Evolutionary conservation across 768 basidiomycete species (phyloP).

Genomic region (Termitomyces titanicus): DNA sequence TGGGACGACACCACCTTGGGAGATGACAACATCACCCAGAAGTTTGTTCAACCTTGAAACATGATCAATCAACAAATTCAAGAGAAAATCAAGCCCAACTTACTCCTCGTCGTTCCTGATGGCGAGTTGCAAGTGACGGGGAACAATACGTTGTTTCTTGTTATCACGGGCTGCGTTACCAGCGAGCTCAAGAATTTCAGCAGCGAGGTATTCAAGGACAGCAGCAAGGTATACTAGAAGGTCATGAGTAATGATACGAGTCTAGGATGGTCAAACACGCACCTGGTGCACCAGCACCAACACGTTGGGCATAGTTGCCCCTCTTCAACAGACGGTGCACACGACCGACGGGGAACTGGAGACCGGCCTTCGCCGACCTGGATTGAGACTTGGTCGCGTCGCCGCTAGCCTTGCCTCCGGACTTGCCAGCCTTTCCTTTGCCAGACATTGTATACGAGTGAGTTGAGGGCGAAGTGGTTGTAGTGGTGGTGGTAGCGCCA

Average conservation of each 20-base stretch:
- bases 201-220: conserved; percentile 88
- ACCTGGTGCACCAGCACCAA: conserved; percentile 89
- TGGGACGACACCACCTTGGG: conserved; percentile 81
- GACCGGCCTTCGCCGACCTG: conserved; percentile 70
- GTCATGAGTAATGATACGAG: not conserved
- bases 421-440: conserved; percentile 45
- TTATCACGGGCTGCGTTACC: conserved; percentile 82
- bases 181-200: conserved; percentile 90
- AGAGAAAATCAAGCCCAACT: conserved; percentile 8
- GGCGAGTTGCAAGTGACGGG: conserved; percentile 88
- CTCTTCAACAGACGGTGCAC: conserved; percentile 85
- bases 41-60: conserved; percentile 60
- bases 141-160: conserved; percentile 93
- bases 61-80: not conserved
- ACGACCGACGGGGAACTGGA: conserved; percentile 90
- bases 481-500: conserved; percentile 15
- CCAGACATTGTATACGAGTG: conserved; percentile 38
- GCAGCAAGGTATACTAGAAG: conserved; percentile 79
- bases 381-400: conserved; percentile 55
- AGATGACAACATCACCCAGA: conserved; percentile 78
- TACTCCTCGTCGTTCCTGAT: conserved; percentile 90
- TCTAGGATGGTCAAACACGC: conserved; percentile 11
- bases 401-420: conserved; percentile 48
- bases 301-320: conserved; percentile 85
- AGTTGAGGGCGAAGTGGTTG: conserved; percentile 1